phyloP scores from a whole-genome alignment of 2,329 filamentous ascomycete genomes.

The Paraphaeosphaeria sporulosa region DNA sequence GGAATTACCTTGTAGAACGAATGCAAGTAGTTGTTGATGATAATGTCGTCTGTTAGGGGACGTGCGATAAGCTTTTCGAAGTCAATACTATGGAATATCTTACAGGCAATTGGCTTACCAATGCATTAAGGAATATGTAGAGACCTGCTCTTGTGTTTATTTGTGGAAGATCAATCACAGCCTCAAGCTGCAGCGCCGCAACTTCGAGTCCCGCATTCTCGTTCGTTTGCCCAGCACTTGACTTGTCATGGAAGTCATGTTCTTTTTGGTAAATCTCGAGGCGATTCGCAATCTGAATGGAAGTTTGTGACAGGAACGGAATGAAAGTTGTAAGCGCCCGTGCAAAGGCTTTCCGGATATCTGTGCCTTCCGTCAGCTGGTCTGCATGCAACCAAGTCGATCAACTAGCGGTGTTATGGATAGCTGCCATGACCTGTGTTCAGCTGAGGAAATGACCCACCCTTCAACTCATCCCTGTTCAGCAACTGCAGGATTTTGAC shows the following conservation, averaged over 20 bases:
- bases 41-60: constrained; percentile 81
- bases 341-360: constrained; percentile 41
- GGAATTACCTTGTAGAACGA: constrained; percentile 78
- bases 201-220: constrained; percentile 50
- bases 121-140: constrained; percentile 84
- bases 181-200: constrained; percentile 60
- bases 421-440: constrained; percentile 9
- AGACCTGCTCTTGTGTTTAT: constrained; percentile 81
- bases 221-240: constrained; percentile 47
- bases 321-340: constrained; percentile 44
- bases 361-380: constrained; percentile 28
- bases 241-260: constrained; percentile 53
- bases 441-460: constrained; percentile 46
- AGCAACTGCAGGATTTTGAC: constrained; percentile 62
- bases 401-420: not conserved
- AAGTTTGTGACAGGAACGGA: constrained; percentile 62
- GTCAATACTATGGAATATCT: constrained; percentile 39
- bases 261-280: constrained; percentile 51
- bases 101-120: constrained; percentile 61
- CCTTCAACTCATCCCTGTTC: constrained; percentile 61
- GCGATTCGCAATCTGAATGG: constrained; percentile 52
- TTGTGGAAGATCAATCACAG: constrained; percentile 70
- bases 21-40: constrained; percentile 80
- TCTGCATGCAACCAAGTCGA: not conserved
- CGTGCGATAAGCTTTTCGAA: constrained; percentile 78